These are phyloP conservation scores for Phanerochaete sordida DNA, from an alignment of 768 basidiomycete species.

Conservation along the genomic window DNA sequence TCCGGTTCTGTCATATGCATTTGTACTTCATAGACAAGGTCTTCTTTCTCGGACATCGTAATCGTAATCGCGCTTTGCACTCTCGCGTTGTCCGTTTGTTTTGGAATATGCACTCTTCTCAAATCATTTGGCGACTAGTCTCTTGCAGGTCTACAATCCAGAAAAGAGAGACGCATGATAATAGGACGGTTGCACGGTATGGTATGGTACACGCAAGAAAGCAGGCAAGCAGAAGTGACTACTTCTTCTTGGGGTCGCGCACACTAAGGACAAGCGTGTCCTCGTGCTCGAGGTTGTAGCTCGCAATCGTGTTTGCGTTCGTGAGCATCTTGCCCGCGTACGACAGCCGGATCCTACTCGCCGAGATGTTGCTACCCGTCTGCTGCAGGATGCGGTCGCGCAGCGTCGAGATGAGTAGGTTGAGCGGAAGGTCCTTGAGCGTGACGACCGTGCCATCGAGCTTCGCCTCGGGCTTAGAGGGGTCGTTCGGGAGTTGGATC, in stretches of 20 bases:
- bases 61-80: not conserved
- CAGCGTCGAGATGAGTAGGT: slow-evolving; percentile 79
- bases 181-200: not conserved
- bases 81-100: not conserved
- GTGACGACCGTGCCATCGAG: slow-evolving; percentile 76
- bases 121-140: too few relatives aligned
- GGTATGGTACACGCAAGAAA: slow-evolving; percentile 1
- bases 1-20: not conserved
- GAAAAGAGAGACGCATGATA: too few relatives aligned
- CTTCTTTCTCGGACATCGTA: not conserved
- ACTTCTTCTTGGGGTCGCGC: slow-evolving; percentile 72
- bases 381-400: slow-evolving; percentile 83
- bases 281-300: slow-evolving; percentile 89
- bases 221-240: not conserved
- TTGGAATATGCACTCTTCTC: not conserved
- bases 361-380: slow-evolving; percentile 74
- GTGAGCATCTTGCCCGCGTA: slow-evolving; percentile 84
- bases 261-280: slow-evolving; percentile 77
- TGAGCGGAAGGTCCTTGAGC: slow-evolving; percentile 81
- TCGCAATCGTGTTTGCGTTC: slow-evolving; percentile 80
- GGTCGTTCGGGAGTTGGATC: slow-evolving; percentile 79
- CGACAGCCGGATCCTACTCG: slow-evolving; percentile 77
- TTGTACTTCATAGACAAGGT: not conserved
- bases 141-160: too few relatives aligned
- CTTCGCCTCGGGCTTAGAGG: slow-evolving; percentile 91